Evolutionary conservation across 2,329 filamentous ascomycete species (phyloP).

Genomic region (Aspergillus fumigatiaffinis): DNA sequence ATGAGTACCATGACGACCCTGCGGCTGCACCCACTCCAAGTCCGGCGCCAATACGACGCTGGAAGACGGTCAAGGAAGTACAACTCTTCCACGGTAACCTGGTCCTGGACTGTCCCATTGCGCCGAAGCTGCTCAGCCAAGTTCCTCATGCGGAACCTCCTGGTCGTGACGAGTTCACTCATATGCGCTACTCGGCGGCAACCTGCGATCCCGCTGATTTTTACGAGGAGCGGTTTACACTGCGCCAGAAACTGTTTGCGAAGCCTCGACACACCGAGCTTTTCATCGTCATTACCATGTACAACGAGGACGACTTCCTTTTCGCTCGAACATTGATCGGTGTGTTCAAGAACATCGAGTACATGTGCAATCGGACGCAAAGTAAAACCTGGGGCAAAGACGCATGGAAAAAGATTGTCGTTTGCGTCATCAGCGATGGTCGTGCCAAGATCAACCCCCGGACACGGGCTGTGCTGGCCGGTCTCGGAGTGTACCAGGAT

Average conservation of each 20-base stretch:
- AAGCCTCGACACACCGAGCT: slow-evolving; percentile 90
- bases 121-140: slow-evolving; percentile 80
- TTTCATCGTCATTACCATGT: slow-evolving; percentile 97
- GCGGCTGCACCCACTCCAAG: slow-evolving; percentile 42
- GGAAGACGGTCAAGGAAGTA: slow-evolving; percentile 99
- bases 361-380: slow-evolving; percentile 89
- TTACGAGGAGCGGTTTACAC: slow-evolving; percentile 81
- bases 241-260: slow-evolving; percentile 86
- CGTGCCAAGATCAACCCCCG: slow-evolving; percentile 94
- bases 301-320: slow-evolving; percentile 95
- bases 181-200: slow-evolving; percentile 85
- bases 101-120: slow-evolving; percentile 93
- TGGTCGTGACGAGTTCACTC: slow-evolving; percentile 76
- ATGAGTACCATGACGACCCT: slow-evolving; percentile 42
- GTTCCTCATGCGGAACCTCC: slow-evolving; percentile 74
- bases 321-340: slow-evolving; percentile 95
- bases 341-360: slow-evolving; percentile 98
- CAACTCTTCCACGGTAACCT: slow-evolving; percentile 94
- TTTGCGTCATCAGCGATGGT: slow-evolving; percentile 94
- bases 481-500: slow-evolving; percentile 95
- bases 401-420: slow-evolving; percentile 99
- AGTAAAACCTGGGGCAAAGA: slow-evolving; percentile 98
- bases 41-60: slow-evolving; percentile 69
- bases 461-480: slow-evolving; percentile 83
- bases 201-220: slow-evolving; percentile 91